Evolutionary conservation across 345 rosid species (phyloP), one percentile per base, ranked within the genome.

Genomic region (Chamaenerion angustifolium): DNA sequence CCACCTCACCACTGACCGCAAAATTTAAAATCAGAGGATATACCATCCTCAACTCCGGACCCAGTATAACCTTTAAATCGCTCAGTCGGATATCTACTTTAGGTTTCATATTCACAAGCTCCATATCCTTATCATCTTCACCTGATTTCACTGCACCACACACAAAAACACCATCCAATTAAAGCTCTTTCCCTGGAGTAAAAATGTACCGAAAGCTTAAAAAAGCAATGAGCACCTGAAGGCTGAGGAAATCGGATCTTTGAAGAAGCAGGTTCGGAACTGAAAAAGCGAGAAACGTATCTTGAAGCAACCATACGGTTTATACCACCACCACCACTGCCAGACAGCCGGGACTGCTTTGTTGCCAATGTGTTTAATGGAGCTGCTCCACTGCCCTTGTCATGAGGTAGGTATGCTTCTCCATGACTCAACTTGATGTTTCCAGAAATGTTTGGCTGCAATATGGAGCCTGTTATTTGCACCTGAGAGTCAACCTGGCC

Each of bases 331-430:
- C 76, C 82, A 58, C 84, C 71, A 68, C 81, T 57, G 48, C 78
- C 82, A 46, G 80, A 73, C 62, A 78, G 70, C 63, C 80, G 71
- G 46, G 88, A 79, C 64, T 76, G 92, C 60, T 71, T 78, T 46
- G 92, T 65, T 45, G 88, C 73, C 68, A 86, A 58, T 69, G 81
- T 84, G 67, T 77, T 82, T 21, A 92, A 64, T 56, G 93, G 67
- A 54, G 81, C 68, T 44, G 82, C 72, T 63, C 83, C 85, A 14
- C 86, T 79, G 61, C 98, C 93, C 68, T 76, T 90, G 67, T 92
- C 98, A 66, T 92, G 98, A 14, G 96, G 96, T 35, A 92, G 73
- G 77, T 92, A 92, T 65, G 98, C 96, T 76, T 92, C 96, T 64
- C 98, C 96, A 11, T 78, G 96, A 76, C 96, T 86, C 74, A 92